These are phyloP conservation scores for Fusarium sp. DNA, from an alignment of 2,329 filamentous ascomycete genomes.

Conservation along the genomic window DNA sequence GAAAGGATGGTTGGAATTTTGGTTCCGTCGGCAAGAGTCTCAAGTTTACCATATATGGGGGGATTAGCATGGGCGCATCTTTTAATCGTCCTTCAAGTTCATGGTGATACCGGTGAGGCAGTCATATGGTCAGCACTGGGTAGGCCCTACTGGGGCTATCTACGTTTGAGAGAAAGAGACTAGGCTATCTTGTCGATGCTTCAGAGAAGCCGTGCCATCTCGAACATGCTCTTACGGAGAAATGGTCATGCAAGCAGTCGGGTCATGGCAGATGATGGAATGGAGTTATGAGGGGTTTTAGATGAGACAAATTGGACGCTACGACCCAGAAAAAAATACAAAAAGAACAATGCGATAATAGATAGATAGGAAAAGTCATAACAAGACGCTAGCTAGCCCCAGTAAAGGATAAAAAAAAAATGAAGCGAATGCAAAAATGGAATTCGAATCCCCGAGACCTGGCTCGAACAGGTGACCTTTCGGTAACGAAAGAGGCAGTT, in stretches of 20 bases:
- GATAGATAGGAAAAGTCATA: no score
- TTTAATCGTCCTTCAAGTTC: not conserved
- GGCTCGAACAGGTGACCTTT: constrained; percentile 37
- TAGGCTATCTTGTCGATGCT: no score
- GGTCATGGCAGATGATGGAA: not conserved
- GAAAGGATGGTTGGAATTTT: not conserved
- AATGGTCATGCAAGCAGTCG: not conserved
- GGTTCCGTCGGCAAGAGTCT: not conserved
- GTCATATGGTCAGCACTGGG: no score
- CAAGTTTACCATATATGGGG: not conserved
- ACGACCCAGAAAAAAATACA: no score
- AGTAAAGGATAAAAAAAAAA: not conserved
- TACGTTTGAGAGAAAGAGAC: no score
- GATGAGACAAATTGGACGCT: no score
- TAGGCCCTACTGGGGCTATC: no score
- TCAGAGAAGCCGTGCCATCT: no score
- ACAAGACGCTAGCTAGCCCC: no score
- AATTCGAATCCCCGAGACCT: constrained; percentile 24
- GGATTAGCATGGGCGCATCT: not conserved
- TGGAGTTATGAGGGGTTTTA: no score
- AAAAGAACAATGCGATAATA: no score
- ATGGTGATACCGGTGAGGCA: no score
- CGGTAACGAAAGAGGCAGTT: constrained; percentile 22
- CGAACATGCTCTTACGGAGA: not conserved
- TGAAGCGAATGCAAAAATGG: not conserved